These are phyloP conservation scores for Vitis vinifera DNA, from an alignment of 164 flowering plant genomes.

Conservation along the genomic window DNA sequence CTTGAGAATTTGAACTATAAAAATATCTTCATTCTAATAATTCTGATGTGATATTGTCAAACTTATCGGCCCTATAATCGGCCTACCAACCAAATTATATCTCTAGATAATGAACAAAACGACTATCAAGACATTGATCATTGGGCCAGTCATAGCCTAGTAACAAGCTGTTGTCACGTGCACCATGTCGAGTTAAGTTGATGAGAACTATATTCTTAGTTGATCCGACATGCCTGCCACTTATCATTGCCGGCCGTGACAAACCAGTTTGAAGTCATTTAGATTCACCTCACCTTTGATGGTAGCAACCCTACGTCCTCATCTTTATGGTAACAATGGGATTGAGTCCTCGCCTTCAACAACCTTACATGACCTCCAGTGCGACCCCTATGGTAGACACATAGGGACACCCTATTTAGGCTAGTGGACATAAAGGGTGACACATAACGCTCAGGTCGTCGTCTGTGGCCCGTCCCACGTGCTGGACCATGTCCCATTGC, in stretches of 20 bases:
- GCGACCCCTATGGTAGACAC: conserved; percentile 1
- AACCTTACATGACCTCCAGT: neutral
- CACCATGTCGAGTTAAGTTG: conserved; percentile 3
- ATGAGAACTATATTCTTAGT: neutral
- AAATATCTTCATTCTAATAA: too few relatives aligned
- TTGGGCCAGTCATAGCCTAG: neutral
- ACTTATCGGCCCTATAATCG: too few relatives aligned
- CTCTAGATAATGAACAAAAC: too few relatives aligned
- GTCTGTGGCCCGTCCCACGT: neutral
- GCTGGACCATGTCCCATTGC: neutral
- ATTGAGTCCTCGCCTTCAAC: neutral
- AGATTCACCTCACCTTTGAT: too few relatives aligned
- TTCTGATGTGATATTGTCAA: too few relatives aligned
- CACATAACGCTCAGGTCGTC: neutral
- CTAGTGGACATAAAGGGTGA: neutral
- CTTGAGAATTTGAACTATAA: too few relatives aligned
- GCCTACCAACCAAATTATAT: too few relatives aligned
- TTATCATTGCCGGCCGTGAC: conserved; percentile 2
- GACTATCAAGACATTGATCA: neutral
- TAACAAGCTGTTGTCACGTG: conserved; percentile 5
- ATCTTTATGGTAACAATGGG: neutral
- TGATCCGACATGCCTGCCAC: conserved; percentile 14
- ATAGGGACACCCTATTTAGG: neutral
- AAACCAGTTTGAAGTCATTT: neutral
- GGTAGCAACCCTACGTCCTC: neutral